Base-by-base conservation (phyloP, 805 yeast species). In the Naumovozyma dairenensis region DNA sequence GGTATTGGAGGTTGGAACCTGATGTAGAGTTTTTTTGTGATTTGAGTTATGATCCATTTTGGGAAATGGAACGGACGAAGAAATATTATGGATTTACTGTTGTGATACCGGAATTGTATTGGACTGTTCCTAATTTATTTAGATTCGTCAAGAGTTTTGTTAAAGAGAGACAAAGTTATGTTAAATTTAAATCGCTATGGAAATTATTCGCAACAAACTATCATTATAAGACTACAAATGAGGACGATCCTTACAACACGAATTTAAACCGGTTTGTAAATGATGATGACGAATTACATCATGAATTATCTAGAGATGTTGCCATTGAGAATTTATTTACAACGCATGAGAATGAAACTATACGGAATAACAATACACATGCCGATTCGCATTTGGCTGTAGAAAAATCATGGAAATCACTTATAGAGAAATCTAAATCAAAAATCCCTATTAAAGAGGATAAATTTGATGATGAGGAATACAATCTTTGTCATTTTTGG, bases 1-100 rank as follows among this genome's bases (percentile, higher is more conserved):
- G 95, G 93, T 89, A 86, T 60, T 87, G 96, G 96, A 69, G 97
- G 36, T 85, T 92, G 9, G 98, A 92, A 57, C 97, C 97, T 3
- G 80, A 80, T 43, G 92, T 89, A 26, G 78, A 82, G 44, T 85
- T 84, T 52, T 85, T 69, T 54, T 89, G 98, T 59, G 96, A 89
- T 55, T 58, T 86, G 35, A 80, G 94, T 0, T 85, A 87, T 59
- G 97, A 89, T 59, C 94, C 96, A 10, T 92, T 89, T 51, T 45
- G 68, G 12, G 84, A 80, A 48, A 85, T 89, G 96, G 71, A 71
- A 32, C 65, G 63, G 31, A 49, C 53, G 38, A 71, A 73, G 29
- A 87, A 87, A 57, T 72, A 69, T 45, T 87, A 87, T 51, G 97
- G 95, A 0, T 92, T 83, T 56, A 84, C 84, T 5, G 75, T 89